These are phyloP conservation scores for Sporothrix brunneoviolacea DNA, from an alignment of 2,329 filamentous ascomycete genomes.

Conservation along the genomic window DNA sequence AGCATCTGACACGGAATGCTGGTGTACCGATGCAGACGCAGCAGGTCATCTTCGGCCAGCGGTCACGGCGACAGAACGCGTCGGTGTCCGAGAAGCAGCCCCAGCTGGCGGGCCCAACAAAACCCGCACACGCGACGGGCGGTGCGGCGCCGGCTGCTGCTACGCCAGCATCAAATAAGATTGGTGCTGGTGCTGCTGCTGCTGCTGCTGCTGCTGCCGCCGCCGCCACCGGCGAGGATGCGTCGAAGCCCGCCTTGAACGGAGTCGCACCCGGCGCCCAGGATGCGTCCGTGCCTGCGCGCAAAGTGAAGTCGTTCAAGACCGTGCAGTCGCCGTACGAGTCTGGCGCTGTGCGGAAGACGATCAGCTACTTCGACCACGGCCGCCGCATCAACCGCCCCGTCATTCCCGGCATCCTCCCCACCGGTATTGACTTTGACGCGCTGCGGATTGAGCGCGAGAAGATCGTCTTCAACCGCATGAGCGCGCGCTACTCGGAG, in stretches of 20 bases:
- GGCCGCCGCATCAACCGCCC: conserved; percentile 66
- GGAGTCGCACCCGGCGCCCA: conserved; percentile 22
- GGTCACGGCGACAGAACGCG: conserved; percentile 54
- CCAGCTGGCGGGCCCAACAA: conserved; percentile 26
- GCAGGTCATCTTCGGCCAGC: conserved; percentile 72
- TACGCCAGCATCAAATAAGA: conserved; percentile 28
- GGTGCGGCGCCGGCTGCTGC: conserved; percentile 23
- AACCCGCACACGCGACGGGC: too few relatives aligned
- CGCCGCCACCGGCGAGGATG: conserved; percentile 30
- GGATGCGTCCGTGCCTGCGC: conserved; percentile 26
- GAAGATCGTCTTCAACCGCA: conserved; percentile 80
- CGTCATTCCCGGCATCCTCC: conserved; percentile 82
- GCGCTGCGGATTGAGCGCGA: conserved; percentile 82
- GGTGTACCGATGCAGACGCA: conserved; percentile 74
- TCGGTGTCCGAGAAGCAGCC: conserved; percentile 38
- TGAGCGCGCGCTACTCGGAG: conserved; percentile 77
- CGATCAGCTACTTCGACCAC: conserved; percentile 76
- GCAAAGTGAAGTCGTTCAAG: conserved; percentile 54
- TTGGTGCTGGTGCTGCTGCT: background rate
- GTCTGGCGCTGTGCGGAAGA: conserved; percentile 42
- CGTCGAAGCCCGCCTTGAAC: conserved; percentile 32
- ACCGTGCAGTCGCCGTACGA: conserved; percentile 69
- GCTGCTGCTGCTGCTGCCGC: conserved; percentile 22
- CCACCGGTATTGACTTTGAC: conserved; percentile 80
- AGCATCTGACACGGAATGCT: conserved; percentile 78